These are phyloP conservation scores for Fistulifera pelliculosa DNA, from an alignment of 108 stramenopile species.

Conservation along the genomic window DNA sequence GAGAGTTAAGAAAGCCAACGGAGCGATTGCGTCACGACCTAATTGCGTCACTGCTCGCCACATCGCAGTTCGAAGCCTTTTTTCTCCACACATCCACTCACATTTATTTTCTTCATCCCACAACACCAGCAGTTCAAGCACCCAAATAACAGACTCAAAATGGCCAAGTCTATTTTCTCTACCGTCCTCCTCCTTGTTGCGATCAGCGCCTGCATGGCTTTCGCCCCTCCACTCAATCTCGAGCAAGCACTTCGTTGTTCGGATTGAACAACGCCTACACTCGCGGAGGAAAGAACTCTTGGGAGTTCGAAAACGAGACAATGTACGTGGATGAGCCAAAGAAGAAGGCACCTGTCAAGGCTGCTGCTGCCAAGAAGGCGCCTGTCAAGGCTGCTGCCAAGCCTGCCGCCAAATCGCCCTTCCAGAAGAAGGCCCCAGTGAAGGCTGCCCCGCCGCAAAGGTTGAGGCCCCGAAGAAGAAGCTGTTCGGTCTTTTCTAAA, in stretches of 20 bases:
- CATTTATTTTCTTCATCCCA: no score
- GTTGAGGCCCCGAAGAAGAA: no score
- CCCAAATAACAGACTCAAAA: background rate
- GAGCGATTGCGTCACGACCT: no score
- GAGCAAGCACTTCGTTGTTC: slow-evolving; percentile 1
- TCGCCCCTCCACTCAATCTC: background rate
- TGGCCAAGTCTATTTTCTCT: background rate
- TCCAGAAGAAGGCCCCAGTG: no score
- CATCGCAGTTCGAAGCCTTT: no score
- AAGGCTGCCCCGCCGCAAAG: no score
- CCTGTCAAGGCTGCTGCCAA: no score
- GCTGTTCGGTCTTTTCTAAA: no score
- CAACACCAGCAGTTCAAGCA: background rate
- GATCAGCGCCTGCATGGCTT: background rate
- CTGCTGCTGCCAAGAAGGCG: background rate
- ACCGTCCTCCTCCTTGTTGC: background rate
- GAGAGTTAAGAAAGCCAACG: no score
- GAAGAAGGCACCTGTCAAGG: background rate
- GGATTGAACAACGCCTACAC: slow-evolving; percentile 1
- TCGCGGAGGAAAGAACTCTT: background rate
- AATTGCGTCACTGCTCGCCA: no score
- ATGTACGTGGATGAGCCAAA: slow-evolving; percentile 3
- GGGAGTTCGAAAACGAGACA: slow-evolving; percentile 3
- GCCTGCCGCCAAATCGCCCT: no score
- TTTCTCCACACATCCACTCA: no score